Conservation (phyloP, 495 filamentous ascomycete species). For the Delitschia confertaspora region DNA sequence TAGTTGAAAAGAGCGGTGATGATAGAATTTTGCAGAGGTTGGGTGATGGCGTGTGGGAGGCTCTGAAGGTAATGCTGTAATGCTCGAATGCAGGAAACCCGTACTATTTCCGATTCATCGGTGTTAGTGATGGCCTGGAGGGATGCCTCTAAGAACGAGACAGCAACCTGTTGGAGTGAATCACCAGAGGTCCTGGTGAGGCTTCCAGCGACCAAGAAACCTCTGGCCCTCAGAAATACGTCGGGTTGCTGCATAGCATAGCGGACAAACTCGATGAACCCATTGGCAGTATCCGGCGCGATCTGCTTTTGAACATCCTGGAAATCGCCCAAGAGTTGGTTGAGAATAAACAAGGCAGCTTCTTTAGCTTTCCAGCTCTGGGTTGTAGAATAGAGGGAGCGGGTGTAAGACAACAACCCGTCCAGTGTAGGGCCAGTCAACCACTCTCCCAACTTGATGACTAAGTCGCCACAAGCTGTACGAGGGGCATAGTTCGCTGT, state of each 20-base stretch:
- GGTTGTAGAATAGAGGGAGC: conserved; percentile 47
- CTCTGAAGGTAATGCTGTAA: conserved; percentile 71
- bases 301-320: conserved; percentile 61
- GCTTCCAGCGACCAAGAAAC: conserved; percentile 71
- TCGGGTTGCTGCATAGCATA: conserved; percentile 62
- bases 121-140: conserved; percentile 61
- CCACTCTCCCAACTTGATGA: conserved; percentile 93
- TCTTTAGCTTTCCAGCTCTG: conserved; percentile 60
- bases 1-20: conserved; percentile 69
- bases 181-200: conserved; percentile 51
- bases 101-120: conserved; percentile 79
- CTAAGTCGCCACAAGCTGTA: conserved; percentile 80
- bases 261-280: conserved; percentile 67
- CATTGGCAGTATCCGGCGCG: conserved; percentile 53
- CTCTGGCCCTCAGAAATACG: conserved; percentile 69
- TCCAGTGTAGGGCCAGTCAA: conserved; percentile 60
- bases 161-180: conserved; percentile 44
- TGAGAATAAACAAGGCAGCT: conserved; percentile 73
- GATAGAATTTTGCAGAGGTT: conserved; percentile 60
- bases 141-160: conserved; percentile 62
- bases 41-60: conserved; percentile 43
- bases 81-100: conserved; percentile 82
- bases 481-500: conserved; percentile 95
- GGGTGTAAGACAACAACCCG: conserved; percentile 63
- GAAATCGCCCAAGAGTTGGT: conserved; percentile 70